Conservation (phyloP, 139 green algal genomes). For the Chlamydomonas schloesseri region DNA sequence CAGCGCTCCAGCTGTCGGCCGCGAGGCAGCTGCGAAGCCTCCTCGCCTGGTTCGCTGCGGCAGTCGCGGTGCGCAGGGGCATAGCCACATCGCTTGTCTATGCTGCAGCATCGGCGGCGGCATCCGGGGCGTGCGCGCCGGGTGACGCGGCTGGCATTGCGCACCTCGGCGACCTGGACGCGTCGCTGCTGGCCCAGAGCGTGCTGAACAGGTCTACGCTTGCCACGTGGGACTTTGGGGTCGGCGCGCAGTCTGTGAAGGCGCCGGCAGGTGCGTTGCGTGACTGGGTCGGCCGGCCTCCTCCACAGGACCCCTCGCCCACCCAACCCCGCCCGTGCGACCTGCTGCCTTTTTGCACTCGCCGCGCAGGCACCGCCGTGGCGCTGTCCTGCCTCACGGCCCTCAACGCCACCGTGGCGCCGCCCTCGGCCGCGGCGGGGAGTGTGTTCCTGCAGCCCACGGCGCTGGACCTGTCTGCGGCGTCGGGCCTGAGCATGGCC, state of each 20-base stretch:
- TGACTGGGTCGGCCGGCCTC: no score
- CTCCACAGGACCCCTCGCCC: background rate
- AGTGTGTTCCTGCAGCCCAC: background rate
- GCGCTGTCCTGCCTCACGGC: slow-evolving; percentile 1
- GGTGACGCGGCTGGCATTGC: background rate
- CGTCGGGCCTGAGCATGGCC: background rate
- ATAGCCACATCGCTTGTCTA: no score
- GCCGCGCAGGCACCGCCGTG: background rate
- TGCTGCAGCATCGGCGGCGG: no score
- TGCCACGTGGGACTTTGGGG: slow-evolving; percentile 10
- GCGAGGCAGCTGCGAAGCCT: no score
- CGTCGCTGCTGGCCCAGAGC: slow-evolving; percentile 12
- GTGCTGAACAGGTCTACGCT: background rate
- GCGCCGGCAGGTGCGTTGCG: background rate
- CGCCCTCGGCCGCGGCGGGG: background rate
- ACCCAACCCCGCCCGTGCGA: no score
- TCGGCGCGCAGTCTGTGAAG: background rate
- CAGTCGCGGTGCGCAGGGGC: no score
- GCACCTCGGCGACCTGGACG: background rate
- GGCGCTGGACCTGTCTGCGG: background rate
- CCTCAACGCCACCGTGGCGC: background rate
- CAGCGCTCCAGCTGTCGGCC: background rate
- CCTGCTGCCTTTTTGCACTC: background rate
- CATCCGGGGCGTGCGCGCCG: no score
- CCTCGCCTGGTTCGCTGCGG: no score